Evolutionary conservation across 305 asterid species (phyloP).

Genomic region (Ruellia speciosa): DNA sequence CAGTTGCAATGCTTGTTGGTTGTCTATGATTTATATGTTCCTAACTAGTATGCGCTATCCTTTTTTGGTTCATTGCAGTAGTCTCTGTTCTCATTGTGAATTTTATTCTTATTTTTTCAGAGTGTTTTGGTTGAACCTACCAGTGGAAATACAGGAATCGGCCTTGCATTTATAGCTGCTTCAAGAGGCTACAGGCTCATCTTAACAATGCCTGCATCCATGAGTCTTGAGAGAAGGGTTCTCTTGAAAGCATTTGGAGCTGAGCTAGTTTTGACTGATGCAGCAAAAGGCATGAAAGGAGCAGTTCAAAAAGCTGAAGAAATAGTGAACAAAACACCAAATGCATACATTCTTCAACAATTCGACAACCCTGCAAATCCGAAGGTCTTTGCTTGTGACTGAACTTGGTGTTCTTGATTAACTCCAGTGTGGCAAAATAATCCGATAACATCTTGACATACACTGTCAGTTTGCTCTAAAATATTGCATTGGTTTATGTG

Average conservation of each 20-base stretch:
- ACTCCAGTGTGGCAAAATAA: not conserved
- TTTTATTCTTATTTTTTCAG: constrained; percentile 30
- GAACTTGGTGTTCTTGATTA: constrained; percentile 6
- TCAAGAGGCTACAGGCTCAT: constrained; percentile 94
- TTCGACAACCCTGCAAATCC: constrained; percentile 97
- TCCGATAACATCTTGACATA: constrained; percentile 5
- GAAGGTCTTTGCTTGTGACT: constrained; percentile 43
- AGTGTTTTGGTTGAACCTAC: constrained; percentile 94
- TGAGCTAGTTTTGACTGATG: constrained; percentile 77
- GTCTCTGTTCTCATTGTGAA: not conserved
- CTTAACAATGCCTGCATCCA: constrained; percentile 95
- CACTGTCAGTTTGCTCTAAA: not conserved
- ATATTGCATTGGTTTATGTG: not conserved
- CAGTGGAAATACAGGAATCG: constrained; percentile 97
- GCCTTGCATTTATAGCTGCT: constrained; percentile 95
- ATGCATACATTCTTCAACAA: constrained; percentile 87
- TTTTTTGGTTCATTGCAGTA: no score
- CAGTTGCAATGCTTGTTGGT: no score
- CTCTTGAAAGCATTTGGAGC: constrained; percentile 97
- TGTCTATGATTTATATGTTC: no score
- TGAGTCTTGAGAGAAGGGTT: constrained; percentile 98
- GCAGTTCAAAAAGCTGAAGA: constrained; percentile 92
- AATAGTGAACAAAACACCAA: constrained; percentile 58
- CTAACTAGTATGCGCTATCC: no score
- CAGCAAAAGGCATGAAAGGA: constrained; percentile 95